Percentiles rank a stretch among this genome's conserved stretches.
These are phyloP conservation scores for Suillus placidus DNA, from an alignment of 768 basidiomycete species.

Conservation along the genomic window DNA sequence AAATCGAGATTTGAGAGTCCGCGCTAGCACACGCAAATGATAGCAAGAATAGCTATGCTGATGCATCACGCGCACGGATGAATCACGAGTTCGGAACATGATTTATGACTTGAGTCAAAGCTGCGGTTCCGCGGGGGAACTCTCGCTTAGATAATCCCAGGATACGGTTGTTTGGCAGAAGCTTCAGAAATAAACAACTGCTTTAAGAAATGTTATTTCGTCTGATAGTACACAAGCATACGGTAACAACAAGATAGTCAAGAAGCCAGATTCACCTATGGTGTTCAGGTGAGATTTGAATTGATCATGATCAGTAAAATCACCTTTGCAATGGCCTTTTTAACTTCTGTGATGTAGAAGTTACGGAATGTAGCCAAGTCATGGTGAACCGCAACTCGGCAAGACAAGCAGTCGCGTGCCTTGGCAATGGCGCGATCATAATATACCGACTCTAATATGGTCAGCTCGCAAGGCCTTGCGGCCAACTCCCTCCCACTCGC, in stretches of 20 bases:
- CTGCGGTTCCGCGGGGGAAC: not conserved
- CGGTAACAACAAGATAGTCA: not conserved
- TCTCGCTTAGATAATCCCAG: not conserved
- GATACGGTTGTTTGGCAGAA: not conserved
- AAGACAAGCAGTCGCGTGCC: not conserved
- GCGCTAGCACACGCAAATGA: not conserved
- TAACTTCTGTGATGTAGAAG: not conserved
- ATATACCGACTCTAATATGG: not conserved
- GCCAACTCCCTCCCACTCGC: conserved; percentile 5
- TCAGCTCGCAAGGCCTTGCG: not conserved
- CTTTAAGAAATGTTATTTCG: not conserved
- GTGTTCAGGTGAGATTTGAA: not conserved
- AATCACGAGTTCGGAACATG: not conserved
- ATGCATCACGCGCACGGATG: not conserved
- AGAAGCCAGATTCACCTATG: not conserved
- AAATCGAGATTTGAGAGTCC: not conserved
- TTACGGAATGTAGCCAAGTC: not conserved
- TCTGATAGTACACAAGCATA: not conserved
- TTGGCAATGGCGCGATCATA: not conserved
- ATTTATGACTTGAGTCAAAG: not conserved
- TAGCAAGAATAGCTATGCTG: conserved; percentile 1
- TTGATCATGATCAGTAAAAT: conserved; percentile 1
- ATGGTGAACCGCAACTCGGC: not conserved
- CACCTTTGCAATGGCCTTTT: conserved; percentile 7
- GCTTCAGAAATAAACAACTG: conserved; percentile 1